Evolutionary conservation across 805 yeast species (phyloP).

Genomic region (Saccharomyces paradoxus): DNA sequence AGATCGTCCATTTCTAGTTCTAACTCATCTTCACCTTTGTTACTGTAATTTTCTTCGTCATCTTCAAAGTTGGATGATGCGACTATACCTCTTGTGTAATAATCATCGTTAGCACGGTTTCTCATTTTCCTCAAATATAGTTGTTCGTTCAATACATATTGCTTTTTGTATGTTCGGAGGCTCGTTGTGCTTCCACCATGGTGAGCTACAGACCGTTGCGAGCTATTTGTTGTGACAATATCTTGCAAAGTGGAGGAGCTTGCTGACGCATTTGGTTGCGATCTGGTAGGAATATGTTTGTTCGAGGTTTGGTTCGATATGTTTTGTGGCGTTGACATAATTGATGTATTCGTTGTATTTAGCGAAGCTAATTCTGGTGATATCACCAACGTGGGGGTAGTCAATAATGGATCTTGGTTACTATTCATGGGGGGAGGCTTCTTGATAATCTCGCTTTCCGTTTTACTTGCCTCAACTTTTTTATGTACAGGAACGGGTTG

Average conservation of each 20-base stretch:
- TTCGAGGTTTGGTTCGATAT: constrained; percentile 5
- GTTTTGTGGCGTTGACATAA: constrained; percentile 9
- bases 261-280: background rate
- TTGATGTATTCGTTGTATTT: constrained; percentile 18
- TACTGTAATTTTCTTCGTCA: constrained; percentile 2
- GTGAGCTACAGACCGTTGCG: background rate
- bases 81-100: constrained; percentile 56
- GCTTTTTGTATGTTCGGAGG: constrained; percentile 15
- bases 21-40: constrained; percentile 10
- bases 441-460: background rate
- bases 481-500: background rate
- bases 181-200: constrained; percentile 1
- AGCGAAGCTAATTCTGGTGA: constrained; percentile 23
- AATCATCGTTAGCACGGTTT: constrained; percentile 55
- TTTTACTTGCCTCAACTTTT: background rate
- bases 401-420: background rate
- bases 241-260: background rate
- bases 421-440: background rate
- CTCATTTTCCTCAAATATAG: constrained; percentile 54
- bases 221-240: background rate
- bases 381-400: constrained; percentile 19
- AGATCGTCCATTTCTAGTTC: constrained; percentile 12
- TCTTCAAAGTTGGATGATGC: constrained; percentile 25
- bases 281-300: constrained; percentile 3
- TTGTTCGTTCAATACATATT: constrained; percentile 45